phyloP scores from a whole-genome alignment of 148 eudicot species.

The Fagopyrum homotropicum region DNA sequence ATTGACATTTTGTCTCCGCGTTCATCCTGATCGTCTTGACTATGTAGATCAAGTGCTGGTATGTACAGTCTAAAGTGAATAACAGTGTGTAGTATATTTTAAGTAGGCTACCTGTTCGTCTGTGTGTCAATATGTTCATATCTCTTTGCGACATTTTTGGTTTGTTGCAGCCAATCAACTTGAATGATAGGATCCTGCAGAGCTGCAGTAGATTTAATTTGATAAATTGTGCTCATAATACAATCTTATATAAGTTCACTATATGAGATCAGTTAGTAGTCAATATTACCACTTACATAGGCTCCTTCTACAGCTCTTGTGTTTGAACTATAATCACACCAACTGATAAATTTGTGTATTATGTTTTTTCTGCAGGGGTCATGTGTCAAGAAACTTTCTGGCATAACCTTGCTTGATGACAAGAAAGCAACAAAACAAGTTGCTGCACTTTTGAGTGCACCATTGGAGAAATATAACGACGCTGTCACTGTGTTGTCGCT shows the following conservation, averaged over 20 bases:
- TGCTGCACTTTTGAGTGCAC: conserved; percentile 97
- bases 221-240: not conserved
- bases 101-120: not conserved
- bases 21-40: conserved; percentile 98
- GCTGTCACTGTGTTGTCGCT: conserved; percentile 84
- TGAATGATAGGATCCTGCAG: not conserved
- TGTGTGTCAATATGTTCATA: not conserved
- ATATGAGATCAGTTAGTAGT: not conserved
- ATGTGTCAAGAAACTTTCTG: conserved; percentile 80
- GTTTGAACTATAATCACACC: not conserved
- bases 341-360: not conserved
- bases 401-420: conserved; percentile 77
- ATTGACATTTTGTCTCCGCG: conserved; percentile 88
- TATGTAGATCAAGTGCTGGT: conserved; percentile 98
- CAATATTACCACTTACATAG: not conserved
- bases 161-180: not conserved
- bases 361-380: conserved; percentile 60
- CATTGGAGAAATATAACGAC: conserved; percentile 88
- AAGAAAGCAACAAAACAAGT: conserved; percentile 91
- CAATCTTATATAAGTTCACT: not conserved
- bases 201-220: not conserved
- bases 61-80: conserved; percentile 22
- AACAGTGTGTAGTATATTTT: not conserved
- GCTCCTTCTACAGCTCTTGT: not conserved
- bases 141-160: not conserved